Conservation (phyloP, 345 rosid genomes). For the Psidium guajava region DNA sequence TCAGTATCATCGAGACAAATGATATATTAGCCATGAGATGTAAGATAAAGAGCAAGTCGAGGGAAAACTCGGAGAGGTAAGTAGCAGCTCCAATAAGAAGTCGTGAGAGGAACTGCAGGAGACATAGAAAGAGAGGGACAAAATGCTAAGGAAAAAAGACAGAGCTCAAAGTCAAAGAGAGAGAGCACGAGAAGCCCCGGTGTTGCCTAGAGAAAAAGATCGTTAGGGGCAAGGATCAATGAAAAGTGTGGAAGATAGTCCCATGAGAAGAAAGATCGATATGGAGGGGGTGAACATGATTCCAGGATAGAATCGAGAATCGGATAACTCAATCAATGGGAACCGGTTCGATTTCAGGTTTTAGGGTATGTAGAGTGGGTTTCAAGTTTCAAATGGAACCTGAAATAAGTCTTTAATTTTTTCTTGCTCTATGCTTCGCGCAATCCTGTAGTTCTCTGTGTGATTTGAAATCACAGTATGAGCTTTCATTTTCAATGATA, state of each 20-base stretch:
- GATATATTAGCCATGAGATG: not conserved
- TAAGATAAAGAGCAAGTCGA: slow-evolving; percentile 22
- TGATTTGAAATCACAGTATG: no score
- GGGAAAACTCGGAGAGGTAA: slow-evolving; percentile 7
- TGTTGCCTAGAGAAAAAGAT: slow-evolving; percentile 37
- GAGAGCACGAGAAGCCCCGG: slow-evolving; percentile 56
- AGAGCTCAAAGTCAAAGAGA: slow-evolving; percentile 50
- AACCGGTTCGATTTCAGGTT: no score
- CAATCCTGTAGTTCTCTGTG: no score
- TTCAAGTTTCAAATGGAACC: no score
- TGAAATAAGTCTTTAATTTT: no score
- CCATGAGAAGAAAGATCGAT: not conserved
- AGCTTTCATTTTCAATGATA: no score
- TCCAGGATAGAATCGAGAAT: no score
- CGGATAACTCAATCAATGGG: no score
- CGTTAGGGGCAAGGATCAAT: not conserved
- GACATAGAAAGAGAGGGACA: slow-evolving; percentile 62
- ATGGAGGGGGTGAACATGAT: not conserved
- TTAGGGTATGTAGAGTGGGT: no score
- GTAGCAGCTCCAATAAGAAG: slow-evolving; percentile 1
- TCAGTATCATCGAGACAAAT: not conserved
- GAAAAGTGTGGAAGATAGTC: not conserved
- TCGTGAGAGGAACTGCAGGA: slow-evolving; percentile 49
- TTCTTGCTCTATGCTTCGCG: no score
- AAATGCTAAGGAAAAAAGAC: slow-evolving; percentile 50